These are phyloP conservation scores for Bretziella fagacearum DNA, from an alignment of 2,329 filamentous ascomycete species.

Conservation along the genomic window DNA sequence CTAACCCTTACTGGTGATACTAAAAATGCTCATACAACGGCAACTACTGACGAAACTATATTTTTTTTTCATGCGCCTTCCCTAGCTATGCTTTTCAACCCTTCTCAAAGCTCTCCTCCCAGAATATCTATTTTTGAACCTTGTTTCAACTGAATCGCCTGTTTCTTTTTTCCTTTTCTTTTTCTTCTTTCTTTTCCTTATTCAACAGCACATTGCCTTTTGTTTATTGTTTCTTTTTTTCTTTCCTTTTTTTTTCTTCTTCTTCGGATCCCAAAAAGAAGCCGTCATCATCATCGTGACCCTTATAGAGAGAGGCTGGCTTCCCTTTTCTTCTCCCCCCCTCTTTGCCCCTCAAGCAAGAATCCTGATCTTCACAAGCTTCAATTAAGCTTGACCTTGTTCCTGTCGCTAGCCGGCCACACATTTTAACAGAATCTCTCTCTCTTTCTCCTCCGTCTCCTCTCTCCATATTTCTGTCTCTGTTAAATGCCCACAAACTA, in stretches of 20 bases:
- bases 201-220: not conserved
- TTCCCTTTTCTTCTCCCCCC: not conserved
- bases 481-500: too few species aligned
- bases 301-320: not conserved
- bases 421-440: too few species aligned
- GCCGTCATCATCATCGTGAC: not conserved
- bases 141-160: conserved; percentile 1
- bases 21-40: not conserved
- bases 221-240: not conserved
- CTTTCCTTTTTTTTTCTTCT: not conserved
- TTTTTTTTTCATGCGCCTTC: too few species aligned
- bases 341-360: not conserved
- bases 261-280: too few species aligned
- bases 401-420: not conserved
- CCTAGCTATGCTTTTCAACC: too few species aligned
- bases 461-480: too few species aligned
- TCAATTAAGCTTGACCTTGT: not conserved
- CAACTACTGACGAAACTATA: not conserved
- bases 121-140: too few species aligned
- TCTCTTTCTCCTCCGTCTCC: not conserved
- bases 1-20: not conserved
- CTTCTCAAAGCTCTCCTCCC: too few species aligned
- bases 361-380: not conserved
- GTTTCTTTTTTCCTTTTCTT: not conserved
- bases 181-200: not conserved